Conservation (phyloP, 148 eudicot species). For the Heliamphora exappendiculata region DNA sequence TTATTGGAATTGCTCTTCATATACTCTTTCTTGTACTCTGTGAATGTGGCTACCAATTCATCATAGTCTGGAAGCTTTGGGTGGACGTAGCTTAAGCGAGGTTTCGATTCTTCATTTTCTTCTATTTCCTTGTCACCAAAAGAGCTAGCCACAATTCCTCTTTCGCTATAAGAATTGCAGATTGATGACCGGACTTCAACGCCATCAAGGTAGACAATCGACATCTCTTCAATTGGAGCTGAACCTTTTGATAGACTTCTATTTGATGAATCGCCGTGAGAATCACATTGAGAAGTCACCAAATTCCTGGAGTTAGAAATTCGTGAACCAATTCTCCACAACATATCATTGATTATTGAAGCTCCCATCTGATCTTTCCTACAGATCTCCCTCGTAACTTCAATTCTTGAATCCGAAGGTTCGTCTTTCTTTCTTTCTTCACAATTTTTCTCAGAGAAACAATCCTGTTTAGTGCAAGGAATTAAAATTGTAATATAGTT, state of each 20-base stretch:
- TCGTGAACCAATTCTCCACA: background rate
- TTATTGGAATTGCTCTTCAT: background rate
- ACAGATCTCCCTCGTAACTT: background rate
- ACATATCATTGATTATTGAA: slow-evolving; percentile 5
- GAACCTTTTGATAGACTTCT: background rate
- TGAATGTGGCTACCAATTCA: slow-evolving; percentile 22
- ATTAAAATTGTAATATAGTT: background rate
- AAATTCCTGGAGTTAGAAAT: slow-evolving; percentile 1
- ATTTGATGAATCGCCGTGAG: background rate
- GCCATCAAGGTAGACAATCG: background rate
- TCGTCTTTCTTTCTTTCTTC: background rate
- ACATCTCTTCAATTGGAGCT: background rate
- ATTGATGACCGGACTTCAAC: background rate
- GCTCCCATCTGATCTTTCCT: background rate
- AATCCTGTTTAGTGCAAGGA: background rate
- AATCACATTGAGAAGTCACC: background rate
- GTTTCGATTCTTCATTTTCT: background rate
- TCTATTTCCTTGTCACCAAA: no score
- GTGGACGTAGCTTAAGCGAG: slow-evolving; percentile 20
- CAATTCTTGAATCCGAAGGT: background rate
- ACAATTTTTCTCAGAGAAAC: background rate
- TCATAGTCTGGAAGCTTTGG: slow-evolving; percentile 39
- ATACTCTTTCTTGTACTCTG: slow-evolving; percentile 15
- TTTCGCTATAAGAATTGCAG: background rate
- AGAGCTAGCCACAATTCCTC: no score